These are phyloP conservation scores for Verbena officinalis DNA, from an alignment of 257 asterid species.

Conservation along the genomic window DNA sequence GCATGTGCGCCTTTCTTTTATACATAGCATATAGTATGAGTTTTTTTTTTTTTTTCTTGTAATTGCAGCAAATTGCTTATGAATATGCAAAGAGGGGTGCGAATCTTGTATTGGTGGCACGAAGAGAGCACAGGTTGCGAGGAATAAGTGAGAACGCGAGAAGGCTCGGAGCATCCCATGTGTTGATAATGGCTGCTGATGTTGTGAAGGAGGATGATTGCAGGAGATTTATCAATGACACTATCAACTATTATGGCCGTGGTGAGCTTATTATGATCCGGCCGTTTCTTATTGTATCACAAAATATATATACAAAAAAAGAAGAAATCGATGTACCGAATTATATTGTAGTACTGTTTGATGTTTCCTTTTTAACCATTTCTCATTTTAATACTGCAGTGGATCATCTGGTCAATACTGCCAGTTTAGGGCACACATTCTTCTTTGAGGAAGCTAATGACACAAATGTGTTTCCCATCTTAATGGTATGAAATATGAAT, in stretches of 20 bases:
- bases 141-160: conserved; percentile 81
- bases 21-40: too few relatives aligned
- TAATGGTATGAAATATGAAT: conserved; percentile 59
- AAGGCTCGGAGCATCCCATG: conserved; percentile 63
- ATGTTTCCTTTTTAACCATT: background rate
- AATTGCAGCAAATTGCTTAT: conserved; percentile 83
- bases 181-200: conserved; percentile 86
- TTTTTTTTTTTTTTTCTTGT: too few relatives aligned
- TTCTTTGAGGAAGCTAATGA: conserved; percentile 90
- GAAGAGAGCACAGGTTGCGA: conserved; percentile 75
- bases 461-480: conserved; percentile 66
- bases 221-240: conserved; percentile 71
- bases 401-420: conserved; percentile 94
- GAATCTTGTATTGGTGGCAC: conserved; percentile 78
- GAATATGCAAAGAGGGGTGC: conserved; percentile 86
- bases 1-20: too few relatives aligned
- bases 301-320: too few relatives aligned
- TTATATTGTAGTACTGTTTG: too few relatives aligned
- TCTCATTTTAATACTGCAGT: conserved; percentile 54
- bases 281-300: too few relatives aligned
- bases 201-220: conserved; percentile 98
- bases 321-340: too few relatives aligned
- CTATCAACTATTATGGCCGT: conserved; percentile 61
- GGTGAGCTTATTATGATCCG: conserved; percentile 41
- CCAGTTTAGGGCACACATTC: conserved; percentile 86